Evolutionary conservation across 2,329 filamentous ascomycete species (phyloP).

Genomic region (Aspergillus sojae): DNA sequence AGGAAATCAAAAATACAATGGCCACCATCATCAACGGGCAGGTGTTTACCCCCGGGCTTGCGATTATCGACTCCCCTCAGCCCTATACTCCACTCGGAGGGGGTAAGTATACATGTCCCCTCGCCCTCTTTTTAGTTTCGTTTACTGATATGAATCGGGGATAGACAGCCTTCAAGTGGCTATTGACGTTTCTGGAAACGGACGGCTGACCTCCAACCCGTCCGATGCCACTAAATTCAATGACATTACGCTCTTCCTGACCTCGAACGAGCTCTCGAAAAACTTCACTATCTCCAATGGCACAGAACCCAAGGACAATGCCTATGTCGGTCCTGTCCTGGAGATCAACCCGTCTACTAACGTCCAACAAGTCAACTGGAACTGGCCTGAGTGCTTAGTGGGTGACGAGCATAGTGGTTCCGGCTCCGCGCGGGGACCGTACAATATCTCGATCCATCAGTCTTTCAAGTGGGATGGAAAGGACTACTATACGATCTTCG

Average conservation of each 20-base stretch:
- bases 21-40: constrained; percentile 66
- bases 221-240: constrained; percentile 61
- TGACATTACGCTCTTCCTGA: constrained; percentile 69
- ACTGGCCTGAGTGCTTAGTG: constrained; percentile 70
- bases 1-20: constrained; percentile 45
- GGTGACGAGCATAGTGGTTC: constrained; percentile 56
- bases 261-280: constrained; percentile 62
- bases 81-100: constrained; percentile 66
- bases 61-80: constrained; percentile 67
- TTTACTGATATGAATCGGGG: neutral
- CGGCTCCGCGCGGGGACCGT: constrained; percentile 60
- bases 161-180: constrained; percentile 62
- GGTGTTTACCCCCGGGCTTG: constrained; percentile 70
- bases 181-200: constrained; percentile 68
- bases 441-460: constrained; percentile 74
- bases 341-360: constrained; percentile 66
- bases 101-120: constrained; percentile 46
- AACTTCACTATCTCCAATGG: constrained; percentile 72
- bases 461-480: constrained; percentile 67
- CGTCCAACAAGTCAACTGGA: constrained; percentile 74
- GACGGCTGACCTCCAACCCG: constrained; percentile 62
- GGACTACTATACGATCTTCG: constrained; percentile 70
- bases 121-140: neutral
- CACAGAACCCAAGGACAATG: constrained; percentile 48
- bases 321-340: constrained; percentile 65